Conservation (phyloP, 345 rosid species). For the Brassica napus region Da-Ae NC_063436.1:18285001-18285500, state of each 20-base stretch:
- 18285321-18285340: background rate
- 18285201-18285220: background rate
- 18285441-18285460: background rate
- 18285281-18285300: background rate
- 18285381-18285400: background rate
- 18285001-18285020: background rate
- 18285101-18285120: background rate
- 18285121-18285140: background rate
- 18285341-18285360: background rate
- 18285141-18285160: background rate
- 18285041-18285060: background rate
- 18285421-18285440: background rate
- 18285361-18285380: background rate
- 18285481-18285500: constrained; percentile 9
- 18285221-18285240: constrained; percentile 22
- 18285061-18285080: background rate
- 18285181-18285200: background rate
- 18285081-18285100: background rate
- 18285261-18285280: constrained; percentile 25
- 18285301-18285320: background rate
- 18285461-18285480: background rate
- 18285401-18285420: background rate
- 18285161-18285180: background rate
- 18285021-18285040: background rate
- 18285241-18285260: constrained; percentile 25